Conservation (phyloP, 2,329 filamentous ascomycete genomes). For the Zelopaecilomyces penicillatus region DNA sequence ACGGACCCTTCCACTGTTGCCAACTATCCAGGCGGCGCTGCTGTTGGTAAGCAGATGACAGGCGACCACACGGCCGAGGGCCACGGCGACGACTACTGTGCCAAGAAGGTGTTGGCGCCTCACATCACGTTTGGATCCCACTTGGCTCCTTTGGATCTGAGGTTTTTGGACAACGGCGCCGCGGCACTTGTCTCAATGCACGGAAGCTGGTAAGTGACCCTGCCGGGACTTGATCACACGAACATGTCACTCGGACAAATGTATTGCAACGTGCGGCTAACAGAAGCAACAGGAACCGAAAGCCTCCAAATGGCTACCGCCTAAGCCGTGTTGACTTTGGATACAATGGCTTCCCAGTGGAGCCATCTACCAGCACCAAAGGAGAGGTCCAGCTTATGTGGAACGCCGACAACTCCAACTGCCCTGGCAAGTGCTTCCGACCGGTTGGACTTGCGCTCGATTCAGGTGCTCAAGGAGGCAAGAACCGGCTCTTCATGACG, state of each 20-base stretch:
- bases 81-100: slow-evolving; percentile 16
- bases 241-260: not conserved
- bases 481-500: slow-evolving; percentile 41
- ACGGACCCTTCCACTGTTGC: slow-evolving; percentile 34
- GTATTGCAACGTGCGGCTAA: not conserved
- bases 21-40: slow-evolving; percentile 24
- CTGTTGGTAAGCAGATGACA: slow-evolving; percentile 15
- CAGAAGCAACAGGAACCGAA: slow-evolving; percentile 19
- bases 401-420: slow-evolving; percentile 37
- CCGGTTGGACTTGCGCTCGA: slow-evolving; percentile 39
- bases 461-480: slow-evolving; percentile 23
- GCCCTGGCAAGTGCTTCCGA: slow-evolving; percentile 42
- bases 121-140: slow-evolving; percentile 34
- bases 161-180: slow-evolving; percentile 46
- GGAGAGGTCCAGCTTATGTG: slow-evolving; percentile 39
- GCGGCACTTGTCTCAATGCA: slow-evolving; percentile 55
- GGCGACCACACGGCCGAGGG: slow-evolving; percentile 14
- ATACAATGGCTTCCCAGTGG: slow-evolving; percentile 24
- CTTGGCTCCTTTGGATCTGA: slow-evolving; percentile 56
- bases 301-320: slow-evolving; percentile 29
- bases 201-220: slow-evolving; percentile 41
- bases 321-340: slow-evolving; percentile 28
- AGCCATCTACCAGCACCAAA: slow-evolving; percentile 26
- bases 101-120: slow-evolving; percentile 13
- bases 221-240: not conserved